Percentiles rank a stretch among this genome's conserved stretches.
Evolutionary conservation across 163 green algal species (phyloP).

Genomic region (Coccomyxa subellipsoidea): DNA sequence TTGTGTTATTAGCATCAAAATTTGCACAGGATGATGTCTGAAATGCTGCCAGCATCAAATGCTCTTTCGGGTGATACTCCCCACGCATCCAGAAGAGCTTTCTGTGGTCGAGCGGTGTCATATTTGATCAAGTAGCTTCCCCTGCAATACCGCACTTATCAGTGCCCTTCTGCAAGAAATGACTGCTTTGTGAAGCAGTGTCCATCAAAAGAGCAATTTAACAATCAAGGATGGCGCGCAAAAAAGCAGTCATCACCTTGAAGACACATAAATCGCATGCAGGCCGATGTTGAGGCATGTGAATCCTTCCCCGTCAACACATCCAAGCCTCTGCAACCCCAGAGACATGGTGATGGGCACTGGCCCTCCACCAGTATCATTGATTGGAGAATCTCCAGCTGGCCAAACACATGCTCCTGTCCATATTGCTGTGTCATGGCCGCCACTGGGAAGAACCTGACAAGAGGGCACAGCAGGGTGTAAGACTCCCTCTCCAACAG

Average conservation of each 20-base stretch:
- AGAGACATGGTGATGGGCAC: background rate
- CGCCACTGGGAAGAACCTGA: background rate
- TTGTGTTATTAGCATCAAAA: background rate
- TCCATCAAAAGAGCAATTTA: background rate
- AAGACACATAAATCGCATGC: background rate
- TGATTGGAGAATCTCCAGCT: background rate
- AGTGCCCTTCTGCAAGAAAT: too few relatives aligned
- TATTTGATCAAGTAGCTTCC: constrained; percentile 6
- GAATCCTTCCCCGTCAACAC: background rate
- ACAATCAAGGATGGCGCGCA: background rate
- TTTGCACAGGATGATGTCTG: background rate
- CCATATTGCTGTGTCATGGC: background rate
- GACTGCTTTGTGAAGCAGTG: too few relatives aligned
- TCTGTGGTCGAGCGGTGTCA: background rate
- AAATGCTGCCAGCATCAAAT: background rate
- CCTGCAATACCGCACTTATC: too few relatives aligned
- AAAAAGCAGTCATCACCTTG: background rate
- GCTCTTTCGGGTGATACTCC: background rate
- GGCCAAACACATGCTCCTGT: background rate
- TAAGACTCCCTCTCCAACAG: too few relatives aligned
- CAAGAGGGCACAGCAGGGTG: background rate
- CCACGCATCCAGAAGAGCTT: background rate
- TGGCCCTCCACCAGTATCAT: background rate
- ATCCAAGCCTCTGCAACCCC: background rate
- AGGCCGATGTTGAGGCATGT: background rate